Percentiles rank a stretch among this genome's conserved stretches.
Conservation (phyloP, 2,329 filamentous ascomycete species). For the Stachybotrys elegans region DNA sequence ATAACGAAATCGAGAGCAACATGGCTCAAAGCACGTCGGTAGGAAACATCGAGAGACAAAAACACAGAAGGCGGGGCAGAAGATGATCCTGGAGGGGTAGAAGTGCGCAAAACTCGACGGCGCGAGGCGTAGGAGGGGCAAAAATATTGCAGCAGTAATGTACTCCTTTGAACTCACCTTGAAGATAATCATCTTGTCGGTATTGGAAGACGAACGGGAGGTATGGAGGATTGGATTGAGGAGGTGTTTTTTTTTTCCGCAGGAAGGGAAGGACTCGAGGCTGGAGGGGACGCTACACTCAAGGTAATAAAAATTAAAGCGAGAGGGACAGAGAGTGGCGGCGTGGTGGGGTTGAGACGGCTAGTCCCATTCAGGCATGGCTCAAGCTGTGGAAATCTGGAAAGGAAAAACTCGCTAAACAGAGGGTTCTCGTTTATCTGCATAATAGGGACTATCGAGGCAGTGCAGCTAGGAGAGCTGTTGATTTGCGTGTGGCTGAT, state of each 20-base stretch:
- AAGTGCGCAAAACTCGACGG: neutral
- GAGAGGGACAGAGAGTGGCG: slow-evolving; percentile 14
- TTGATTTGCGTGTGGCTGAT: too few species aligned
- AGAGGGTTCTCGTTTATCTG: too few species aligned
- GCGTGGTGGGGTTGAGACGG: neutral
- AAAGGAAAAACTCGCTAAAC: too few species aligned
- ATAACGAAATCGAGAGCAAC: neutral
- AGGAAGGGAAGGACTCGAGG: neutral
- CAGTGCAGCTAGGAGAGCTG: too few species aligned
- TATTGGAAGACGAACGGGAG: slow-evolving; percentile 15
- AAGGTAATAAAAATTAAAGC: slow-evolving; percentile 19
- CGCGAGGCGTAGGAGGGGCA: neutral
- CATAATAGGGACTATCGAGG: too few species aligned
- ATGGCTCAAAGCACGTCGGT: too few species aligned
- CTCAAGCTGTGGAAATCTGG: neutral
- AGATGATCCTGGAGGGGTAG: neutral
- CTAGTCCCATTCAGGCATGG: neutral
- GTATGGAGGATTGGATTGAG: slow-evolving; percentile 12
- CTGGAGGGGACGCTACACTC: slow-evolving; percentile 5
- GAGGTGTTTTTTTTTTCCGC: neutral
- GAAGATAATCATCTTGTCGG: slow-evolving; percentile 63
- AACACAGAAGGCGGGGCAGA: slow-evolving; percentile 3
- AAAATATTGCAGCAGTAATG: too few species aligned
- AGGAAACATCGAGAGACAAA: neutral
- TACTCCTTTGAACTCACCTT: too few species aligned